Base-by-base conservation (phyloP, 208 protist genomes). In the Leishmania arabica region DNA sequence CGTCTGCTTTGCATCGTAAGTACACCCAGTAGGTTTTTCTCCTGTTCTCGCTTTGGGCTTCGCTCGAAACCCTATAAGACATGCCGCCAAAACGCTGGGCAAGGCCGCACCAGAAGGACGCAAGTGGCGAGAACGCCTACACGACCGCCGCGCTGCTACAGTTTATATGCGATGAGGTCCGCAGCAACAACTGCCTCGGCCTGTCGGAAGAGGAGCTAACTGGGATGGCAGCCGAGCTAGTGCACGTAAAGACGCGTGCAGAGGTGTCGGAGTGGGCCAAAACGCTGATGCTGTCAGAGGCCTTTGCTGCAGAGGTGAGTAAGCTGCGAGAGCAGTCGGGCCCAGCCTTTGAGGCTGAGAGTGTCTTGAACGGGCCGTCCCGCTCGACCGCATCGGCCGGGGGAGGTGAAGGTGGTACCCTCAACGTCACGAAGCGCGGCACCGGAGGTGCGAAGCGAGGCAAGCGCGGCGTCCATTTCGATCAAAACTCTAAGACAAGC, bases 201-300 rank as follows among this genome's bases (percentile, higher is more conserved):
- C 71, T 98, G 19, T 60, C 86, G 11, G 89, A 91, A 31, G 91
- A 92, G 17, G 95, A 98, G 81, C 84, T 98, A 40, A 80, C 80
- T 3, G 92, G 89, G 40, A 96, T 96, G 91, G 88, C 81, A 5
- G 80, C 66, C 2, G 89, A 91, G 85, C 74, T 98, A 15, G 73
- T 90, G 40, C 82, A 84, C 37, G 87, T 82, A 58, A 89, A 87
- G 37, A 93, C 92, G 1, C 88, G 84, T 9, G 74, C 75, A 51
- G 90, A 96, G 78, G 87, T 98, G 27, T 81, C 85, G 66, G 92
- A 96, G 24, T 98, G 95, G 95, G 81, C 83, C 47, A 88, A 86
- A 51, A 96, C 93, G 27, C 88, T 98, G 11, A 90, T 96, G 92
- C 73, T 98, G 45, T 87, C 85, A 3, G 95, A 97, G 60, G 75